These are phyloP conservation scores for Kodamaea ohmeri DNA, from an alignment of 1,139 yeast genomes.

Conservation along the genomic window DNA sequence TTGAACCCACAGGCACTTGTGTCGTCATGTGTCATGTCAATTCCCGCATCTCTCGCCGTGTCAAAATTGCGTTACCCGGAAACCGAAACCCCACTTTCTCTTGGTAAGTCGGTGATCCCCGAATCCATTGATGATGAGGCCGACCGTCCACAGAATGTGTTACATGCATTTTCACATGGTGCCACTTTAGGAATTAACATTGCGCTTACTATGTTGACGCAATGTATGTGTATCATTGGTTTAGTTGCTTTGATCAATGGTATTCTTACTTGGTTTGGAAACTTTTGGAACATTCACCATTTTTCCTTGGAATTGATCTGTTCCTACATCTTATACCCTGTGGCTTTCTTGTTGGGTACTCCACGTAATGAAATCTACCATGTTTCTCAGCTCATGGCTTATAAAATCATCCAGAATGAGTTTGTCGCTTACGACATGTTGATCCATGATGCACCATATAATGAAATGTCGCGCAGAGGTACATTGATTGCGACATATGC, in stretches of 20 bases:
- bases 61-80: slow-evolving; percentile 65
- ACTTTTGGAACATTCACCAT: slow-evolving; percentile 55
- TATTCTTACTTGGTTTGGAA: slow-evolving; percentile 61
- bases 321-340: slow-evolving; percentile 60
- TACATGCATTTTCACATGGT: slow-evolving; percentile 64
- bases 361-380: slow-evolving; percentile 55
- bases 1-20: slow-evolving; percentile 63
- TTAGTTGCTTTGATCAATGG: slow-evolving; percentile 59
- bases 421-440: slow-evolving; percentile 55
- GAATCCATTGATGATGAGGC: slow-evolving; percentile 29
- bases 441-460: slow-evolving; percentile 44
- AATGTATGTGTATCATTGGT: slow-evolving; percentile 62
- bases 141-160: slow-evolving; percentile 51
- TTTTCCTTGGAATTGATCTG: slow-evolving; percentile 57
- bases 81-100: slow-evolving; percentile 53
- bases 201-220: slow-evolving; percentile 61
- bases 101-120: slow-evolving; percentile 31
- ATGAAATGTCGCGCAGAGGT: slow-evolving; percentile 50
- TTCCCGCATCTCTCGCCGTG: slow-evolving; percentile 64
- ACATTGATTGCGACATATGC: slow-evolving; percentile 62
- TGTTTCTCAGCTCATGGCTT: slow-evolving; percentile 54
- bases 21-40: slow-evolving; percentile 69
- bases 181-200: slow-evolving; percentile 59
- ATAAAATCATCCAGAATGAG: slow-evolving; percentile 63
- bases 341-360: slow-evolving; percentile 60